phyloP scores from a whole-genome alignment of 371 early-diverging fungal species.

The Paraphysoderma sedebokerense region DNA sequence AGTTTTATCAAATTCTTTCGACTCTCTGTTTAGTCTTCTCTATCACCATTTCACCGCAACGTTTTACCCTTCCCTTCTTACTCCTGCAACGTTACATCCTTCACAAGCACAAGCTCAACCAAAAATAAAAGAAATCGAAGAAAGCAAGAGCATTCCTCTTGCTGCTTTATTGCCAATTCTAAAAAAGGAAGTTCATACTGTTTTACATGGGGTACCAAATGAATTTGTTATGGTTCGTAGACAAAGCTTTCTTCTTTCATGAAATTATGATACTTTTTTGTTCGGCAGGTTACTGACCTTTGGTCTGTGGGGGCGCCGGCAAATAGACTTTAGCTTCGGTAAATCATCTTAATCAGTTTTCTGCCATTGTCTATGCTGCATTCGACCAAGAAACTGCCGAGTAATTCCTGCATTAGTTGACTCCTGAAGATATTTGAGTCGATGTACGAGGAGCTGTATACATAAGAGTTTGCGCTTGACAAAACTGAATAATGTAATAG shows the following conservation, averaged over 20 bases:
- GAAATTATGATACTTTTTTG: too few relatives aligned
- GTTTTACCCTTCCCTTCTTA: not conserved
- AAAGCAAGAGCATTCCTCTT: constrained; percentile 28
- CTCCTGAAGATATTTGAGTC: too few relatives aligned
- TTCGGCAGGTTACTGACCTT: too few relatives aligned
- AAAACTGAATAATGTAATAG: too few relatives aligned
- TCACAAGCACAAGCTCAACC: not conserved
- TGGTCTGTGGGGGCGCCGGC: too few relatives aligned
- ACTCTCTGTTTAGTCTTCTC: constrained; percentile 8
- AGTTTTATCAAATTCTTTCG: constrained; percentile 29
- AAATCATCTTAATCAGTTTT: too few relatives aligned
- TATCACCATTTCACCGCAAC: constrained; percentile 9
- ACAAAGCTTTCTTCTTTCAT: constrained; percentile 12
- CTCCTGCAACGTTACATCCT: not conserved
- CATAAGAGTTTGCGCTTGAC: too few relatives aligned
- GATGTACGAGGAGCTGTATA: too few relatives aligned
- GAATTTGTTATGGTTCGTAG: constrained; percentile 48
- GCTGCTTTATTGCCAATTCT: constrained; percentile 59
- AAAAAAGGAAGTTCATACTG: constrained; percentile 52
- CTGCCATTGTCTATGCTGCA: too few relatives aligned
- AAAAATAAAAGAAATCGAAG: not conserved
- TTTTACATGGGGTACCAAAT: constrained; percentile 66
- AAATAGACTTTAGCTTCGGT: too few relatives aligned
- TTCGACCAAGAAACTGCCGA: too few relatives aligned
- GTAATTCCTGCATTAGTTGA: too few relatives aligned